Evolutionary conservation across 208 protist species (phyloP).

Genomic region (Leishmania guyanensis): DNA sequence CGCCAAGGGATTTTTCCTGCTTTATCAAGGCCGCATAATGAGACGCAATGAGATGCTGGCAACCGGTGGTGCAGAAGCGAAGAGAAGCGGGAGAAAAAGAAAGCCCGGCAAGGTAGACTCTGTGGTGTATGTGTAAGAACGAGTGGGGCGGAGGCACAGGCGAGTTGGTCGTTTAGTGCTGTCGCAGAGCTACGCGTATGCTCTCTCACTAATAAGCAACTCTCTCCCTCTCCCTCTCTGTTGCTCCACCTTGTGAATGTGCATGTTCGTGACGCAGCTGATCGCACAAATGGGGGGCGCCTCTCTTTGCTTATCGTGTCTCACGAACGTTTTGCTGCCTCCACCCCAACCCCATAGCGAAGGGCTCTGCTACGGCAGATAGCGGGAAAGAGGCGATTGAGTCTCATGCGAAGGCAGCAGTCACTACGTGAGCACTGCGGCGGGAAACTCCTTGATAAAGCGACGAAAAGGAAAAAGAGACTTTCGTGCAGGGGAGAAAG

Average conservation of each 20-base stretch:
- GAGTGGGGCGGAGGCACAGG: not conserved
- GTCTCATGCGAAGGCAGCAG: not conserved
- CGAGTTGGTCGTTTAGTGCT: not conserved
- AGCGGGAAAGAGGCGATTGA: not conserved
- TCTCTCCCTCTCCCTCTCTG: not conserved
- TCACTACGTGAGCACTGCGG: not conserved
- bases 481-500: not conserved
- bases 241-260: not conserved
- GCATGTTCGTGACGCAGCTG: not conserved
- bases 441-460: not conserved
- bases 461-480: not conserved
- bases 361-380: not conserved
- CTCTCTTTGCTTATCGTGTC: not conserved
- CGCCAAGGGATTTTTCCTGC: slow-evolving; percentile 4
- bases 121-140: not conserved
- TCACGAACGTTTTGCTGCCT: not conserved
- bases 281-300: not conserved
- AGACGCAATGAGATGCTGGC: not conserved
- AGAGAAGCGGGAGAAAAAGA: not conserved
- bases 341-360: not conserved
- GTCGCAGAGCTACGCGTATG: not conserved
- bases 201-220: not conserved
- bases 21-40: not conserved
- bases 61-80: not conserved
- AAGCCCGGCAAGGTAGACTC: not conserved